Evolutionary conservation across 2,329 filamentous ascomycete genomes (phyloP), one percentile per base, ranked within the genome.

Genomic region (Ceratocystis destructans): DNA sequence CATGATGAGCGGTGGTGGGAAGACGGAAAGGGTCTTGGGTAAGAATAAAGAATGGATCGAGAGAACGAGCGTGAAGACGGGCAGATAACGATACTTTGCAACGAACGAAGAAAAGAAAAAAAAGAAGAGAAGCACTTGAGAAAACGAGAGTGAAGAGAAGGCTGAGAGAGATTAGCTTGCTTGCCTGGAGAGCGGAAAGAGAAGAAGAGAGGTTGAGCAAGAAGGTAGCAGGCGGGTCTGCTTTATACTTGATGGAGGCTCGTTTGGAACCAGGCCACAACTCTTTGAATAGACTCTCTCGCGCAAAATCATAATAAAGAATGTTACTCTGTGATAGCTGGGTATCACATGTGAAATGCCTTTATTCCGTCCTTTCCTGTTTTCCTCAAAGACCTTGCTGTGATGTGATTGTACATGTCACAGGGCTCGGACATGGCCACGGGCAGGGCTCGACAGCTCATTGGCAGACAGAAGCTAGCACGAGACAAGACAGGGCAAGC

Each of bases 151-250:
- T 46, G 45, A 28, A 50, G 62, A 33, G 62, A 64, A 64, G 62
- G 44, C 62, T 31, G 61, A 63, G 62, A 64, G 62, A 53, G 62
- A 33, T 64, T 64, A 64, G 62, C 62, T 64, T 64, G 62, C 62
- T 64, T 64, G 62, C 62, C 62, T 64, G 41, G 33, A 37, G 64
- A 65, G 41, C 20, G 37, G 10, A 22, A 48, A 53, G 44, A 46
- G 41, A 31, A 28, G 17, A 50, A 15, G 28, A 45, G 10, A 25
- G 50, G 25, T 22, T 37, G n/a, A 17, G 45, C 37, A 64, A 20
- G 20, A 17, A 12, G 8, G 5, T n/a, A 15, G 12, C 25, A 8
- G 45, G 2, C 22, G 62, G 25, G 45, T 3, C 46, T 64, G 2
- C 28, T 64, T 59, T 59, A 59, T 59, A 59, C 55, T 37, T 37